Base-by-base conservation (phyloP, 768 basidiomycete genomes). In the Zangia roseola region DNA sequence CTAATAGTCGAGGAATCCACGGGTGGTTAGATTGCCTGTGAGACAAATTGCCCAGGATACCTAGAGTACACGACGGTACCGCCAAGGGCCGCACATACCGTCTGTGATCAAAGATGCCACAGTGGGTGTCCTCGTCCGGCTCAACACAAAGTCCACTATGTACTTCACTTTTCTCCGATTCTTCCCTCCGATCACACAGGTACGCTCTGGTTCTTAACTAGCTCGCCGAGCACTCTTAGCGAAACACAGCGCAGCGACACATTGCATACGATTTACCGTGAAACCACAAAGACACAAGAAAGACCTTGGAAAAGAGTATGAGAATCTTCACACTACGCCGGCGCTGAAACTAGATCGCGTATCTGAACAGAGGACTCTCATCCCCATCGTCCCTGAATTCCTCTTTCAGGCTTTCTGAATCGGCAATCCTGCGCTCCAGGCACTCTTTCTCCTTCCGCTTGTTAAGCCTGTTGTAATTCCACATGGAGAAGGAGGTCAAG, bases 21-120 rank as follows among this genome's bases (percentile, higher is more conserved):
- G 3, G 88, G 87, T 2, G 82, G 82, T 89, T 88, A 91, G 44
- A 92, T 79, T 12, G 82, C 76, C 53, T 82, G 74, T n/a, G 84
- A 86, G 86, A 85, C 1, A 88, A 90, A 47, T 83, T 82, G 53
- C 92, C 88, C 42, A 90, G 81, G 64, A 93, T 88, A 1, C 88
- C 87, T 51, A 92, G 92, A 84, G 58, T 82, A 83, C 57, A 88
- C 83, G 43, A 90, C 62, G 19, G 83, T 82, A 69, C 89, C 2
- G 81, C 78, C 45, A 91, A 51, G 0, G 90, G 89, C 26, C 89
- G 77, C 0, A 87, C 76, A 52, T 88, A 67, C 12, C 87, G n/a
- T 69, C 64, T 91, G 87, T 21, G 87, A 81, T 54, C 72, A 75
- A 33, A 83, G n/a, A 64, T 2, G 83, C 83, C 20, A 81, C 83